Base-by-base conservation (phyloP, 768 basidiomycete genomes). In the Leccinellum luteum region DNA sequence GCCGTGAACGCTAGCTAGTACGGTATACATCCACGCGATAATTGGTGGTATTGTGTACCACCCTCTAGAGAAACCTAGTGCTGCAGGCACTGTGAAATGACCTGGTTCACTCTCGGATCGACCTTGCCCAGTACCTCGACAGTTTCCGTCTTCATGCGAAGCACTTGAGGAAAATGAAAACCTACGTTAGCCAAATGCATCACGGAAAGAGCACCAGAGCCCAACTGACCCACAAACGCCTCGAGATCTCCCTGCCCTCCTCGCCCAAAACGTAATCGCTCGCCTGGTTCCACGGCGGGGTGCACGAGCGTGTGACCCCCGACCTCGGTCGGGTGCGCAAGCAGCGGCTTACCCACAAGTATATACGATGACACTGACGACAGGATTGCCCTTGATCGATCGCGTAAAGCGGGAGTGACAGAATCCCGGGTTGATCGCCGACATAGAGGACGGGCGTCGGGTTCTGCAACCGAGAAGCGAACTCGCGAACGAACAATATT, bases 261-360 rank as follows among this genome's bases (percentile, higher is more conserved):
- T 65, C 61, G 19, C 68, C 69, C 23, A 73, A 52, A 17, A 69
- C 56, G 35, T 65, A 74, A 59, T 75, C 70, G 21, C 74, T 68
- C 67, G 2, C 61, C 66, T 3, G 60, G 65, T 23, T 64, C 69
- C 25, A 75, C 59, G 12, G 70, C 72, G 7, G 72, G 66, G 31
- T 71, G 73, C 4, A 75, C 62, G 21, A 78, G 62, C 21, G 74
- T 70, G 38, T 75, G 71, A 54, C 73, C 66, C 8, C 76, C 78
- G 27, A 65, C 45, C 55, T 78, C 75, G 0, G 74, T 62, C 17
- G 70, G 57, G 23, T 71, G 68, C 1, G 69, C 75, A 3, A 78
- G 9, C 25, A 70, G 41, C 0, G 19, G 32, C 53, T 71, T 69
- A 21, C 48, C 32, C 23, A 53, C 23, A n/a, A n/a, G n/a, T n/a